Conservation (phyloP, 495 filamentous ascomycete genomes). For the Rhizodiscina lignyota region DNA sequence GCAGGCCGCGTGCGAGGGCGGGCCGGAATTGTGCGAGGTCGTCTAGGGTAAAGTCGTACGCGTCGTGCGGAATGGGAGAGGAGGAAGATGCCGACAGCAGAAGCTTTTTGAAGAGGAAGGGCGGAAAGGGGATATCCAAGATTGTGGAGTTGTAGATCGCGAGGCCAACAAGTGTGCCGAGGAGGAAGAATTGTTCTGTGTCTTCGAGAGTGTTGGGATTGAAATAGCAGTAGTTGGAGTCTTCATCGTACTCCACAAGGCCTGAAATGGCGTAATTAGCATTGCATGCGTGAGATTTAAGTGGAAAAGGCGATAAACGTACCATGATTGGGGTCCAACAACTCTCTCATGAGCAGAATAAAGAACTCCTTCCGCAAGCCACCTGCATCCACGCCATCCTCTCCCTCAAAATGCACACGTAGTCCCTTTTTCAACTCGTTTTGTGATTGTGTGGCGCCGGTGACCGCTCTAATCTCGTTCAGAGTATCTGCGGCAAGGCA, state of each 20-base stretch:
- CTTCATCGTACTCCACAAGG: slow-evolving; percentile 87
- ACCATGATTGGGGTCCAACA: slow-evolving; percentile 89
- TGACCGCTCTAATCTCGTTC: slow-evolving; percentile 70
- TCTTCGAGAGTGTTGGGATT: slow-evolving; percentile 85
- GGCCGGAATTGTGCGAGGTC: slow-evolving; percentile 80
- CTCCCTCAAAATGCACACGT: slow-evolving; percentile 71
- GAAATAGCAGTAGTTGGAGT: slow-evolving; percentile 88
- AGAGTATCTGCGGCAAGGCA: slow-evolving; percentile 87
- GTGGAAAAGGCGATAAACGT: slow-evolving; percentile 17
- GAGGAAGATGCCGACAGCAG: slow-evolving; percentile 51
- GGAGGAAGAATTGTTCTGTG: slow-evolving; percentile 84
- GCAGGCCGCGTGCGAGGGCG: slow-evolving; percentile 56
- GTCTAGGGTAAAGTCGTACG: slow-evolving; percentile 53
- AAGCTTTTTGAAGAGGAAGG: slow-evolving; percentile 85
- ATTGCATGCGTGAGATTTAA: background rate
- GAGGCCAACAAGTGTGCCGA: slow-evolving; percentile 74
- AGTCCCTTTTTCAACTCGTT: slow-evolving; percentile 91
- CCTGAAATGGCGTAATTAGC: slow-evolving; percentile 28
- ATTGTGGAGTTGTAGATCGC: slow-evolving; percentile 97
- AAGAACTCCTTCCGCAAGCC: slow-evolving; percentile 96
- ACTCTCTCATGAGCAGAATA: slow-evolving; percentile 71
- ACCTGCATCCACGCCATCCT: slow-evolving; percentile 86
- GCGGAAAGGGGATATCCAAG: slow-evolving; percentile 75
- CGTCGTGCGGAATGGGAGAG: slow-evolving; percentile 17
- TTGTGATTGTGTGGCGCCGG: slow-evolving; percentile 45